Conservation (phyloP, 179 eudicot genomes). For the Beta lomatogona region DNA sequence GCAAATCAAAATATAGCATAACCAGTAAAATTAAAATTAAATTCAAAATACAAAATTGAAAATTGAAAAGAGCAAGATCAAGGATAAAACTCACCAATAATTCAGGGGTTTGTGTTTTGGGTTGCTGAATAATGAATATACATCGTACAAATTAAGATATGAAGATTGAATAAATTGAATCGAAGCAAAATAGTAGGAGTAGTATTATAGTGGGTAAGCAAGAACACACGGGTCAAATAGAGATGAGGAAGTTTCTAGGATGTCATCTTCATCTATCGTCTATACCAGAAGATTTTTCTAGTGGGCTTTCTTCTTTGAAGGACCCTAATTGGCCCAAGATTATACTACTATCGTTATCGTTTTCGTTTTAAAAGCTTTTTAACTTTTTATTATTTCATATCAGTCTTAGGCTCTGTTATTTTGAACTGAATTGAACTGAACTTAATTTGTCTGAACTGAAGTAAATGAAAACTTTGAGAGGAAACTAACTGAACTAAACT, state of each 20-base stretch:
- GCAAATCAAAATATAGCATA: not conserved
- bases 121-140: not conserved
- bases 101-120: not conserved
- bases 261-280: not conserved
- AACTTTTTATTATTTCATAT: too few species aligned
- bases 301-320: not conserved
- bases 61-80: not conserved
- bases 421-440: too few species aligned
- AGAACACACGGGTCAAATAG: not conserved
- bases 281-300: too few species aligned
- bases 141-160: not conserved
- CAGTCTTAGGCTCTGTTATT: too few species aligned
- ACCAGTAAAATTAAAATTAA: not conserved
- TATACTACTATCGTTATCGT: too few species aligned
- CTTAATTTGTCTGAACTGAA: too few species aligned
- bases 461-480: too few species aligned
- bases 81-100: conserved; percentile 13
- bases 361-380: too few species aligned
- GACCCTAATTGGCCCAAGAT: not conserved
- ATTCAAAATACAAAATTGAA: too few species aligned
- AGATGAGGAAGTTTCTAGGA: conserved; percentile 28
- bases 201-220: too few species aligned
- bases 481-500: too few species aligned
- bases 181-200: too few species aligned
- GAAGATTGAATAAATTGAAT: not conserved